Conservation (phyloP, 2,329 filamentous ascomycete species). For the Trichophyton schoenleinii region DNA sequence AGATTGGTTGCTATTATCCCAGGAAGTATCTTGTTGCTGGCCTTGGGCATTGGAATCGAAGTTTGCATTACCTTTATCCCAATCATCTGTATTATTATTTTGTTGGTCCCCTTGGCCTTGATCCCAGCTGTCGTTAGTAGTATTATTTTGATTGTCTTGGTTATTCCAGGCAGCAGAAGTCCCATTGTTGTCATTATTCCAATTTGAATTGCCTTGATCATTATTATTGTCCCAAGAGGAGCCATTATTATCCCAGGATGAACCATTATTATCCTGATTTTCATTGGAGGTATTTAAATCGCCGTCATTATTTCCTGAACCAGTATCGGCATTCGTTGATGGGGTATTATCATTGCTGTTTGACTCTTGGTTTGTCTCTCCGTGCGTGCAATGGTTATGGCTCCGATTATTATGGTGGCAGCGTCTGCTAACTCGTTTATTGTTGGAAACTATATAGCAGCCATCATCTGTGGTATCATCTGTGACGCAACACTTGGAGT, state of each 20-base stretch:
- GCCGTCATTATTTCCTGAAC: not conserved
- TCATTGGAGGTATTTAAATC: not conserved
- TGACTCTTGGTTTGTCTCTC: not conserved
- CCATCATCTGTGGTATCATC: constrained; percentile 6
- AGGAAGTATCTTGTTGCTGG: not conserved
- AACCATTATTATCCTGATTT: not conserved
- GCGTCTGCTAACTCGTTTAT: constrained; percentile 7
- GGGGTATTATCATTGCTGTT: not conserved
- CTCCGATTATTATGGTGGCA: not conserved
- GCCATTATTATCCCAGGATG: not conserved
- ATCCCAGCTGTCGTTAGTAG: not conserved
- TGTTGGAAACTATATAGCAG: constrained; percentile 14
- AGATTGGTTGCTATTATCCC: not conserved
- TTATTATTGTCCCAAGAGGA: not conserved
- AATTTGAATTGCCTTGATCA: not conserved
- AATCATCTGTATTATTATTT: not conserved
- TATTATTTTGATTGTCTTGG: not conserved
- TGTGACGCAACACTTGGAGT: not conserved
- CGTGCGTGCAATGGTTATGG: not conserved
- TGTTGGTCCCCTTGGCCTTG: not conserved
- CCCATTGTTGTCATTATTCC: not conserved
- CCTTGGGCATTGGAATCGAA: not conserved
- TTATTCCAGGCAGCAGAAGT: not conserved
- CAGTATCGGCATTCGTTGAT: not conserved
- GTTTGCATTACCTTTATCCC: not conserved